Percentiles rank a stretch among this genome's conserved stretches.
These are phyloP conservation scores for Globisporangium perplexum DNA, from an alignment of 352 stramenopile species.

Conservation along the genomic window DNA sequence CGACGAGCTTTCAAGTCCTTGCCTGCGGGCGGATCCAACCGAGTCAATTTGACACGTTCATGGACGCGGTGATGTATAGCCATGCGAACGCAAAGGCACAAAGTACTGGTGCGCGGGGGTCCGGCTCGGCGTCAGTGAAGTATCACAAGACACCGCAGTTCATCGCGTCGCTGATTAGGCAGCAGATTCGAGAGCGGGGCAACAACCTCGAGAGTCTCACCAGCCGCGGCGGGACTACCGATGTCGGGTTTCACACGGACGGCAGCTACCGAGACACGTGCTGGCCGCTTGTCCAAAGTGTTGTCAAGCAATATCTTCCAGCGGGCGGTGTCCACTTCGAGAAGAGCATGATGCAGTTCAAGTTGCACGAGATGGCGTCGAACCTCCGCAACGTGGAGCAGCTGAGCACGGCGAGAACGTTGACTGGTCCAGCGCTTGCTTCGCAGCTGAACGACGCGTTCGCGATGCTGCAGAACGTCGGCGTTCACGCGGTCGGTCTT, in stretches of 20 bases:
- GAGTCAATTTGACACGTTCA: too few species aligned
- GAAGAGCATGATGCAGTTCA: slow-evolving; percentile 29
- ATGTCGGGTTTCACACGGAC: slow-evolving; percentile 45
- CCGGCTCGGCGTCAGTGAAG: not conserved
- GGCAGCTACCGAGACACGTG: slow-evolving; percentile 31
- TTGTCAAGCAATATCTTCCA: slow-evolving; percentile 27
- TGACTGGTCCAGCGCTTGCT: slow-evolving; percentile 3
- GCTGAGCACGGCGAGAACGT: too few species aligned
- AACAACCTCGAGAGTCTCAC: not conserved
- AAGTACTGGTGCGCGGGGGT: too few species aligned
- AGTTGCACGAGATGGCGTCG: slow-evolving; percentile 12
- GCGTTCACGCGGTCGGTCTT: not conserved
- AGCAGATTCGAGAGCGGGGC: slow-evolving; percentile 1
- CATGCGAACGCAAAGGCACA: not conserved
- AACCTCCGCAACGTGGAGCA: not conserved
- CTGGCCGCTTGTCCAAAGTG: slow-evolving; percentile 39
- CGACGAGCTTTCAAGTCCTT: slow-evolving; percentile 16
- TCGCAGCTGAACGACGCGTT: slow-evolving; percentile 8
- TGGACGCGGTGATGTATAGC: not conserved
- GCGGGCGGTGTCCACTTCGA: slow-evolving; percentile 23
- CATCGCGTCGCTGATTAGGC: slow-evolving; percentile 24
- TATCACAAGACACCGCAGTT: slow-evolving; percentile 55
- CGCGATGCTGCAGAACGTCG: slow-evolving; percentile 11
- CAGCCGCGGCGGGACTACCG: slow-evolving; percentile 33
- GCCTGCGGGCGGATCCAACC: slow-evolving; percentile 25